Evolutionary conservation across 176 grass and related monocot genomes (phyloP), one percentile per base, ranked within the genome.

Genomic region (Aechmea fasciata): DNA sequence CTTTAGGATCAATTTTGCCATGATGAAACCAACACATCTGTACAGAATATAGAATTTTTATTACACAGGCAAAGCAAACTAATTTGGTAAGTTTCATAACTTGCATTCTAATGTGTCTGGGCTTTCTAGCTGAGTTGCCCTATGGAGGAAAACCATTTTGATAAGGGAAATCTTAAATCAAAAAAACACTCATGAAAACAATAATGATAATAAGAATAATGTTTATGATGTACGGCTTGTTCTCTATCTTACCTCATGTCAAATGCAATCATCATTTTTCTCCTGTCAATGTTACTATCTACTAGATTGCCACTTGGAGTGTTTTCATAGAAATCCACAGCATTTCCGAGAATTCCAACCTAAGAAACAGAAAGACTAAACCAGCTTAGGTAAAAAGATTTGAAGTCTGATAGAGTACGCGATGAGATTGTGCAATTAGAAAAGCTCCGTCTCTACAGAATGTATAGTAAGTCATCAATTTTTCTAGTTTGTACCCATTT

Each of bases 271-370:
- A 97, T 97, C 85, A 86, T 65, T 82, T 87, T 97, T 47, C 78
- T 71, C 66, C 93, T 87, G 52, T 97, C 78, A 65, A 17, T 77
- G 49, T 86, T 91, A 68, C 57, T 73, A 57, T 74, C 71, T 76
- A 51, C 13, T 61, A 47, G 78, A 67, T 49, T 92, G 18, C 63
- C 85, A 65, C 65, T 83, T 80, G 69, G 15, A 67, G 75, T 83
- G 67, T 63, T 78, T 14, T 87, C 86, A 73, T 84, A 77, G 74
- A 97, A 92, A 80, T 97, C 89, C 74, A 82, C 83, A 69, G 82
- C 89, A 71, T 97, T 97, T 77, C 89, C 88, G 80, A 97, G 89
- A 89, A 92, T 90, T 22, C 93, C 86, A 66, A 97, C 89, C 93
- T 97, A 79, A 47, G 72, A 74, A 49, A 53, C 63, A 69, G 76